Evolutionary conservation across 2,329 filamentous ascomycete species (phyloP).

Genomic region (Talaromyces funiculosus): DNA sequence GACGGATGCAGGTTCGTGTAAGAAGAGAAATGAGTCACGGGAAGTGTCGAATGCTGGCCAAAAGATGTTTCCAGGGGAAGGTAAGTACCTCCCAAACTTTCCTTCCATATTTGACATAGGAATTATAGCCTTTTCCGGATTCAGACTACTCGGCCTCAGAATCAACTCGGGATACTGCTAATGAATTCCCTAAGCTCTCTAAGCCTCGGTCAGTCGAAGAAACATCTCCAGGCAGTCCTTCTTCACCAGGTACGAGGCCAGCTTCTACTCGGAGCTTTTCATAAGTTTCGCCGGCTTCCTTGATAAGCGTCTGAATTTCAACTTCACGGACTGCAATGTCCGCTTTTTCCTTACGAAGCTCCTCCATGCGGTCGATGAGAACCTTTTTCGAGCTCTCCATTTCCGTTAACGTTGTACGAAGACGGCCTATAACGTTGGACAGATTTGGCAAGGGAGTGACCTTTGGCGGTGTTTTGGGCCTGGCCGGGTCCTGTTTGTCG

Average conservation of each 20-base stretch:
- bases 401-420: slow-evolving; percentile 56
- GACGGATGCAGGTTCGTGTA: background rate
- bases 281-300: slow-evolving; percentile 72
- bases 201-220: slow-evolving; percentile 31
- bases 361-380: slow-evolving; percentile 60
- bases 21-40: background rate
- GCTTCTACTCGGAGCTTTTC: slow-evolving; percentile 50
- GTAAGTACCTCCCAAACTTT: background rate
- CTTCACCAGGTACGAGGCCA: slow-evolving; percentile 25
- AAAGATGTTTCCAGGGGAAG: background rate
- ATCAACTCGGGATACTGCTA: slow-evolving; percentile 22
- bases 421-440: slow-evolving; percentile 57
- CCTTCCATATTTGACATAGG: background rate
- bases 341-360: slow-evolving; percentile 61
- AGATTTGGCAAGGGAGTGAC: slow-evolving; percentile 75
- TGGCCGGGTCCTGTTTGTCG: slow-evolving; percentile 27
- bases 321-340: slow-evolving; percentile 64
- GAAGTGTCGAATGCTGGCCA: background rate
- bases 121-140: background rate
- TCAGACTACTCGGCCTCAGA: slow-evolving; percentile 23
- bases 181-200: slow-evolving; percentile 33
- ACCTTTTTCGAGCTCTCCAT: slow-evolving; percentile 60
- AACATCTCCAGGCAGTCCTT: slow-evolving; percentile 22
- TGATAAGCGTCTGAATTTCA: slow-evolving; percentile 73
- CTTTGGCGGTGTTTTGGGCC: slow-evolving; percentile 59